Conservation (phyloP, 306 rosid genomes). For the Ochetophila trinervis region DNA sequence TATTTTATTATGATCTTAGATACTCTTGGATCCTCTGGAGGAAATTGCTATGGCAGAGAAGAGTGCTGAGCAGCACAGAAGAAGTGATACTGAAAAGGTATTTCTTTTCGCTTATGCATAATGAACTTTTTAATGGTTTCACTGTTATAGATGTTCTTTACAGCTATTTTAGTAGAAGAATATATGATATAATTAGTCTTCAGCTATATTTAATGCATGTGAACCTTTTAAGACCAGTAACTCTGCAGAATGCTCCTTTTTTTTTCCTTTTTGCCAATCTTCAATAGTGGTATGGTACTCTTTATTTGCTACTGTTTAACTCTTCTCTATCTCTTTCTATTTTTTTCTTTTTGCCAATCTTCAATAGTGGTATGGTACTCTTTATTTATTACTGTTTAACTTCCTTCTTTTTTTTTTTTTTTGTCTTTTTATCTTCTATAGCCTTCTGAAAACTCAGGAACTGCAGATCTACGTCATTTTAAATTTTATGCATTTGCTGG, state of each 20-base stretch:
- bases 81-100: conserved; percentile 86
- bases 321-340: too few species aligned
- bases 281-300: background rate
- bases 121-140: background rate
- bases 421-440: conserved; percentile 29
- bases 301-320: background rate
- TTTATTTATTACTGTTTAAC: conserved; percentile 3
- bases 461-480: conserved; percentile 88
- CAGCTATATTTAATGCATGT: conserved; percentile 2
- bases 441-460: conserved; percentile 70
- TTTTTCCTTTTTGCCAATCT: too few species aligned
- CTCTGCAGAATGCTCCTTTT: too few species aligned
- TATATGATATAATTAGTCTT: background rate
- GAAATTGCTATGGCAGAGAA: conserved; percentile 75
- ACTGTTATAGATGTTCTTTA: background rate
- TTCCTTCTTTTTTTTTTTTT: conserved; percentile 24
- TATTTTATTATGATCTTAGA: conserved; percentile 35
- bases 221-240: too few species aligned
- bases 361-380: background rate
- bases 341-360: too few species aligned
- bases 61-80: conserved; percentile 65
- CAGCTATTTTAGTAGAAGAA: background rate
- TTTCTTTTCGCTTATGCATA: conserved; percentile 5
- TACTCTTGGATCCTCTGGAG: conserved; percentile 87
- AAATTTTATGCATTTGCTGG: conserved; percentile 95